Base-by-base conservation (phyloP, 1,284 basidiomycete species). In the Crucibulum cyathiforme region DNA sequence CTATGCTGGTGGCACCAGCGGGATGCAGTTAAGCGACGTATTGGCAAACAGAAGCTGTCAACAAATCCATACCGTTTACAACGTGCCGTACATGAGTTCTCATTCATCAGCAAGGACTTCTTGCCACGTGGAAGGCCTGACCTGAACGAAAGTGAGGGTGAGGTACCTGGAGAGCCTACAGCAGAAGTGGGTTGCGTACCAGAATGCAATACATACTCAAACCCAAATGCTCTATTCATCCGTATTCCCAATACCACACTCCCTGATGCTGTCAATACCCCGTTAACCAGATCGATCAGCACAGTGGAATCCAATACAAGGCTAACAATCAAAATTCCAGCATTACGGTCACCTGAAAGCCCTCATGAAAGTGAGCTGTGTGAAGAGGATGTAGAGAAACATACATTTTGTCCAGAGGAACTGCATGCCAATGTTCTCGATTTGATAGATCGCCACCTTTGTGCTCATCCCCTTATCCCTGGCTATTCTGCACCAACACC, bases 381-480 rank as follows among this genome's bases (percentile, higher is more conserved):
- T 48, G 46, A 24, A 24, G 8, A 48, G 19, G 19, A 48, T 8
- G 10, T 48, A 24, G 10, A 9, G 19, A 10, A 48, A 34, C 17
- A 56, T 56, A 59, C 49, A 35, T 68, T 64, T 46, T 63, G 63
- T 54, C 65, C 68, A 1, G 19, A 62, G 1, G 52, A 60, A 36
- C 53, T 51, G 24, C 64, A 57, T 1, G 57, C 59, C 5, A 13
- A 15, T 2, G 57, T 76, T 36, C 39, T 74, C 13, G 56, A 65
- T 17, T 61, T 74, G 63, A 67, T 76, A 54, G 64, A 71, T 19
- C 34, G 48, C 4, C 73, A 75, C 54, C 60, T 63, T 10, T 66
- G 66, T 61, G 69, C 72, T 7, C 75, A 77, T 64, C 74, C 74
- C 12, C 39, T 74, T 1, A 70, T 76, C n/a, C 73, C 71, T 0